These are phyloP conservation scores for Cinchona pubescens DNA, from an alignment of 257 asterid species.

Conservation along the genomic window DNA sequence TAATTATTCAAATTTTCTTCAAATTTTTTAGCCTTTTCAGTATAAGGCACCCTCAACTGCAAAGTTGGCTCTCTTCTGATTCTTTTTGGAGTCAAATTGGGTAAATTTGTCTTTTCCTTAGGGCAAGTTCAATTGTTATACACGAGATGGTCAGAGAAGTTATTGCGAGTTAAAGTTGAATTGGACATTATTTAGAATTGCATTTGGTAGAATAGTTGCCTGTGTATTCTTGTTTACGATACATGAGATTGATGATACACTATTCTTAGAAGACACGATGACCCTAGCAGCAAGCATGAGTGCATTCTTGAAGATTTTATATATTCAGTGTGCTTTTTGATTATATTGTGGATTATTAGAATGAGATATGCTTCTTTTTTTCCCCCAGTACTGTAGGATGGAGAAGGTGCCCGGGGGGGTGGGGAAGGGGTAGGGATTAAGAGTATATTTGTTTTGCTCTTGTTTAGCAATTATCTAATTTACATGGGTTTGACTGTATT, in stretches of 20 bases:
- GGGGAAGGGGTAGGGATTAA: not conserved
- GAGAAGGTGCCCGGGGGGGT: not conserved
- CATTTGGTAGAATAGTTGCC: not conserved
- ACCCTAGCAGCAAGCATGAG: not conserved
- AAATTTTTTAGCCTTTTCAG: not conserved
- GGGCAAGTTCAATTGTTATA: not conserved
- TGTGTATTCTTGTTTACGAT: too few species aligned
- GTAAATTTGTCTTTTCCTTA: not conserved
- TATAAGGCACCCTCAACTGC: not conserved
- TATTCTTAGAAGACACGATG: not conserved
- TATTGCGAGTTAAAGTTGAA: not conserved
- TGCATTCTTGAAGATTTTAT: not conserved
- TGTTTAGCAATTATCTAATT: conserved; percentile 19
- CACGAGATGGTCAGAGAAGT: not conserved
- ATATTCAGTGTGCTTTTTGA: not conserved
- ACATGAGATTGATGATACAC: not conserved
- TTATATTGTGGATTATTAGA: not conserved
- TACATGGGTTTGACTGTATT: conserved; percentile 30
- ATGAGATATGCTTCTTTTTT: not conserved
- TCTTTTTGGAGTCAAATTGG: not conserved
- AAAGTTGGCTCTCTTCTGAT: not conserved
- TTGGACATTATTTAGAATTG: not conserved
- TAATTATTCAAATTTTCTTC: conserved; percentile 6
- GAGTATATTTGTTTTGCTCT: not conserved
- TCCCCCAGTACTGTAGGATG: not conserved